Conservation (phyloP, 2,329 filamentous ascomycete species). For the Zasmidium citrigriseum region DNA sequence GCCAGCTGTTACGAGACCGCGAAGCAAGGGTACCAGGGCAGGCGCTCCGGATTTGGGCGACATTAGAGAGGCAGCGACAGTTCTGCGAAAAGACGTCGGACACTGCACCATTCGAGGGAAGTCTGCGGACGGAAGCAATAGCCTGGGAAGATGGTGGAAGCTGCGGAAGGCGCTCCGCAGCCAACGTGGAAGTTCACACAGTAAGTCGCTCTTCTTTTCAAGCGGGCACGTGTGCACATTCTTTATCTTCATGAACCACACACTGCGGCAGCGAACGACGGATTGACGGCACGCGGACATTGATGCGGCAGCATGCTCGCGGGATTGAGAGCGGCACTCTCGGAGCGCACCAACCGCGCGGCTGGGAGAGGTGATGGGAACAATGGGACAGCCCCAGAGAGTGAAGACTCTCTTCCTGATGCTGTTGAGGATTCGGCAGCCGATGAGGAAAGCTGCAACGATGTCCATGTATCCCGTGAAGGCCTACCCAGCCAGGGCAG, state of each 20-base stretch:
- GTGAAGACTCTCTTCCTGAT: too few species aligned
- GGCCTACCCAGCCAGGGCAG: too few species aligned
- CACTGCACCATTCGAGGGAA: neutral
- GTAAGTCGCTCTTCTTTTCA: slow-evolving; percentile 57
- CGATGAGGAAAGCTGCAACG: too few species aligned
- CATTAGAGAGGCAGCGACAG: neutral
- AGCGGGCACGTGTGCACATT: neutral
- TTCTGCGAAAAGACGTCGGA: neutral
- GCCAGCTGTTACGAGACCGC: neutral
- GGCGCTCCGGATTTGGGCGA: neutral
- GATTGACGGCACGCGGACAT: too few species aligned
- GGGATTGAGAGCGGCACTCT: slow-evolving; percentile 6
- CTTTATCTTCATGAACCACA: neutral
- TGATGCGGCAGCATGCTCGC: slow-evolving; percentile 29
- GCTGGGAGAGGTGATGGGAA: slow-evolving; percentile 7
- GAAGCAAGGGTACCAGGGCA: neutral
- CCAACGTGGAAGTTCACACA: slow-evolving; percentile 99
- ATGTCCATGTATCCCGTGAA: too few species aligned
- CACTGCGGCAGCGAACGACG: too few species aligned
- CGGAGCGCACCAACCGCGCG: slow-evolving; percentile 28
- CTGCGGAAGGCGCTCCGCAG: slow-evolving; percentile 73
- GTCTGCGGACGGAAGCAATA: neutral
- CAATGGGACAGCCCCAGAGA: slow-evolving; percentile 2
- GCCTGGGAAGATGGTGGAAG: slow-evolving; percentile 82
- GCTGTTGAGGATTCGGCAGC: too few species aligned